phyloP scores from a whole-genome alignment of 2,329 filamentous ascomycete genomes.

The Conoideocrella luteorostrata region DNA sequence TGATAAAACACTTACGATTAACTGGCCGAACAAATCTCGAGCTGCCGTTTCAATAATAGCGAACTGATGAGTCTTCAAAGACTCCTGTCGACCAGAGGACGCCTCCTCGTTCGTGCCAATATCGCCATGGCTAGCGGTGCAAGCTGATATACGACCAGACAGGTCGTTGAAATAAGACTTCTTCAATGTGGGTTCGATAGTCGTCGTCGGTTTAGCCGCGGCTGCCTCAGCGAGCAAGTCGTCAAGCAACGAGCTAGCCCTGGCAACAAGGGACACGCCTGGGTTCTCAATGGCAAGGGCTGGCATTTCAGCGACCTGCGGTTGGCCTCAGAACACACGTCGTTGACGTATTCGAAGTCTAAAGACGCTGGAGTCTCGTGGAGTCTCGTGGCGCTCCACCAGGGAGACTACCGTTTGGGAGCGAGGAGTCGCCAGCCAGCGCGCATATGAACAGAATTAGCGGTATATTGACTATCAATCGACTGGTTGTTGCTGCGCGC shows the following conservation, averaged over 20 bases:
- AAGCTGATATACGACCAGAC: constrained; percentile 35
- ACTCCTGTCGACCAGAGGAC: constrained; percentile 31
- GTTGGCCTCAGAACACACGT: neutral
- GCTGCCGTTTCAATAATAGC: constrained; percentile 78
- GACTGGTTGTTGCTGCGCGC: neutral
- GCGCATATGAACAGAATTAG: neutral
- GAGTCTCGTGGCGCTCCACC: neutral
- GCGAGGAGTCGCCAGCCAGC: neutral
- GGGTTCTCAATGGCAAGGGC: constrained; percentile 38
- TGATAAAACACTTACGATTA: constrained; percentile 62
- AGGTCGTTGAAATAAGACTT: constrained; percentile 58
- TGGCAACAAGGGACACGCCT: constrained; percentile 46
- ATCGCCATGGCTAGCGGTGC: constrained; percentile 21
- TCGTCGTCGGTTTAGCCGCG: constrained; percentile 48
- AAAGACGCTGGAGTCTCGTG: neutral
- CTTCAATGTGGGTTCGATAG: constrained; percentile 68
- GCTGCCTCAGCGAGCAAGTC: constrained; percentile 54
- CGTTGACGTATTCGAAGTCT: constrained; percentile 6
- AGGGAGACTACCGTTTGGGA: neutral
- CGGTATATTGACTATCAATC: neutral
- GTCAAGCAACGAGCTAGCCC: constrained; percentile 48
- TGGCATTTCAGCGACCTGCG: constrained; percentile 38
- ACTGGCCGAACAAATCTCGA: constrained; percentile 69
- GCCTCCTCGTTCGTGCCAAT: constrained; percentile 18
- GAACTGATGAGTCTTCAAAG: constrained; percentile 44